Evolutionary conservation across 805 yeast species (phyloP).

Genomic region (Wickerhamomyces rabaulensis): DNA sequence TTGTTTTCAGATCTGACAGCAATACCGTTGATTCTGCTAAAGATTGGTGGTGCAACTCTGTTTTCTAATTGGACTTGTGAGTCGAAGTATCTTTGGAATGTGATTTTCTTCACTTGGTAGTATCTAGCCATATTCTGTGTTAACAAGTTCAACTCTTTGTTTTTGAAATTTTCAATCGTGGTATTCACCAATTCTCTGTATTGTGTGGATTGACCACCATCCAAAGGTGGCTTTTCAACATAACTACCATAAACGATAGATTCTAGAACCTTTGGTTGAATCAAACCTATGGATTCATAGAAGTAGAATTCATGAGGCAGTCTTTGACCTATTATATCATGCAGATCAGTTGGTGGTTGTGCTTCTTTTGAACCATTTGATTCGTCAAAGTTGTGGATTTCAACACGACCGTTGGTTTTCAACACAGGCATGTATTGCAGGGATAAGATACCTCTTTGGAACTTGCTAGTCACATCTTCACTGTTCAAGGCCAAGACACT

Average conservation of each 20-base stretch:
- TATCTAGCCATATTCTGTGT: slow-evolving; percentile 76
- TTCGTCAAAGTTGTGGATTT: slow-evolving; percentile 36
- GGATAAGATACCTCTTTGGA: slow-evolving; percentile 64
- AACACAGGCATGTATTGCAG: slow-evolving; percentile 71
- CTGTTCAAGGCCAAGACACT: slow-evolving; percentile 42
- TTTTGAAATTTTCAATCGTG: slow-evolving; percentile 44
- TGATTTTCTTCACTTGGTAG: slow-evolving; percentile 68
- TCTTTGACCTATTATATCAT: slow-evolving; percentile 76
- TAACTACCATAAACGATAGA: slow-evolving; percentile 61
- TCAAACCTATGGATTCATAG: slow-evolving; percentile 73
- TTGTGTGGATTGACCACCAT: slow-evolving; percentile 51
- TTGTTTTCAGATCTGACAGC: slow-evolving; percentile 24
- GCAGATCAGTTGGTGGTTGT: slow-evolving; percentile 64
- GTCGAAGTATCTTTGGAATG: slow-evolving; percentile 53
- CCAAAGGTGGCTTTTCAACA: slow-evolving; percentile 61
- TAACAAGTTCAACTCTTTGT: slow-evolving; percentile 59
- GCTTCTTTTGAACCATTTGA: slow-evolving; percentile 1
- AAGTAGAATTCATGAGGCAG: slow-evolving; percentile 82
- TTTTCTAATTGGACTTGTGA: slow-evolving; percentile 39
- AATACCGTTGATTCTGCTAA: slow-evolving; percentile 32
- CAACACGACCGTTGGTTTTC: slow-evolving; percentile 63
- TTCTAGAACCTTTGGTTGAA: slow-evolving; percentile 58
- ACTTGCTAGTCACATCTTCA: slow-evolving; percentile 41
- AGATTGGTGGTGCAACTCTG: slow-evolving; percentile 50
- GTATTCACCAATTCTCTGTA: slow-evolving; percentile 50